A percentile compares a stretch with the other conserved stretches of the same genome.
Conservation (phyloP, 257 asterid genomes). For the Solanum medicagineum region DNA sequence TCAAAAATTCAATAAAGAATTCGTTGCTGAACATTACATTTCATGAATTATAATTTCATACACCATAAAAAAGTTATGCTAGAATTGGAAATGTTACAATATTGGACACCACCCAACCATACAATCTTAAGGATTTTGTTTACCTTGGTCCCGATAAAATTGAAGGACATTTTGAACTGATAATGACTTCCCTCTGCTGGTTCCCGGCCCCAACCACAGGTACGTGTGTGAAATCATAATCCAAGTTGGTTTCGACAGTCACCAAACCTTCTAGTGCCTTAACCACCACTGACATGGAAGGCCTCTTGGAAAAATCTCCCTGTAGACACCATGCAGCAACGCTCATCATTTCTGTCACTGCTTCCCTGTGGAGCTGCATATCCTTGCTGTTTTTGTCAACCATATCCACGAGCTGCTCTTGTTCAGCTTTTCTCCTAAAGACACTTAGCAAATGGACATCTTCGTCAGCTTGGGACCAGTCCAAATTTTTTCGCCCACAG, state of each 20-base stretch:
- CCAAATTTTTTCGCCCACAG: conserved; percentile 9
- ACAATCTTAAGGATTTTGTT: background rate
- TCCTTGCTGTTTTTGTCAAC: conserved; percentile 4
- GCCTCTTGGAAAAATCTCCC: conserved; percentile 4
- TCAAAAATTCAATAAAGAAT: background rate
- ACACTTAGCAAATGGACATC: conserved; percentile 3
- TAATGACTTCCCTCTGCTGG: background rate
- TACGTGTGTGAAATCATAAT: background rate
- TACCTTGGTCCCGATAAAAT: background rate
- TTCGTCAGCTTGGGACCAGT: background rate
- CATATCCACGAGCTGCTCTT: background rate
- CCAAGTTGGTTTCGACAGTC: background rate
- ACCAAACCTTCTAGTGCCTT: conserved; percentile 12
- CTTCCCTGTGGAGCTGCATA: background rate
- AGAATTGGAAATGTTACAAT: background rate
- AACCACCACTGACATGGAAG: conserved; percentile 12
- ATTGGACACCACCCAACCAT: background rate
- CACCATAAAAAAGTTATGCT: background rate
- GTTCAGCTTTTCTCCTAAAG: background rate
- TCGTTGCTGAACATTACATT: background rate
- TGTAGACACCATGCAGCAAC: conserved; percentile 15
- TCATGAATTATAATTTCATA: too few species aligned
- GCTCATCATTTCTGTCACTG: background rate
- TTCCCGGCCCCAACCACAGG: background rate
- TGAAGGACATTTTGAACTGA: too few species aligned